Conservation (phyloP, 2,329 filamentous ascomycete genomes). For the Alternaria conjuncta region DNA sequence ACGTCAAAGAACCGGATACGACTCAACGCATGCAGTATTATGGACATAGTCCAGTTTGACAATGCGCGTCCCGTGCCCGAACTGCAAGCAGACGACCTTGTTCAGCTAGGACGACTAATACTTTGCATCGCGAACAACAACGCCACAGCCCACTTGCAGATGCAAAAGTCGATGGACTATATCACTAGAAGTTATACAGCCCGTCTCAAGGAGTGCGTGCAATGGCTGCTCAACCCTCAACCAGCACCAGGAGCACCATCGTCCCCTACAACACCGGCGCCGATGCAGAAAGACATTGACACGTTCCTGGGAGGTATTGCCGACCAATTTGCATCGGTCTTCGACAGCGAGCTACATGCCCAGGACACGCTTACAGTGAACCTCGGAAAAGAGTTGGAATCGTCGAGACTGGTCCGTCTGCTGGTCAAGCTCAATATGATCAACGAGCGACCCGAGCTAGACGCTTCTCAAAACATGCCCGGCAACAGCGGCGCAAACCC, state of each 20-base stretch:
- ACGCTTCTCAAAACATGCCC: slow-evolving; percentile 64
- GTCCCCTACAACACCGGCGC: slow-evolving; percentile 32
- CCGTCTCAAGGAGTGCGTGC: slow-evolving; percentile 78
- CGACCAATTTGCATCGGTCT: slow-evolving; percentile 73
- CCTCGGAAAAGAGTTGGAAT: slow-evolving; percentile 83
- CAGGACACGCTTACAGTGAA: slow-evolving; percentile 76
- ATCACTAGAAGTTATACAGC: slow-evolving; percentile 77
- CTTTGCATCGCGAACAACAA: slow-evolving; percentile 79
- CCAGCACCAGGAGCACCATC: slow-evolving; percentile 35
- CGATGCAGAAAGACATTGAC: slow-evolving; percentile 73
- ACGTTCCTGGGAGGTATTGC: slow-evolving; percentile 81
- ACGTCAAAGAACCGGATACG: slow-evolving; percentile 91
- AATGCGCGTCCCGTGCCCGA: slow-evolving; percentile 71
- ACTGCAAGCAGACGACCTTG: slow-evolving; percentile 85
- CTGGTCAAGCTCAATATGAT: slow-evolving; percentile 84
- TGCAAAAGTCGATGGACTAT: slow-evolving; percentile 75
- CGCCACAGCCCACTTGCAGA: slow-evolving; percentile 64
- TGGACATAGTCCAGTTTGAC: slow-evolving; percentile 89
- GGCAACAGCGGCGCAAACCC: slow-evolving; percentile 36
- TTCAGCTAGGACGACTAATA: slow-evolving; percentile 82
- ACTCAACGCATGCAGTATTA: slow-evolving; percentile 83
- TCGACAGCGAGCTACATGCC: slow-evolving; percentile 80
- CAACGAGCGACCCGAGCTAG: slow-evolving; percentile 87
- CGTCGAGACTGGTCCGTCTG: slow-evolving; percentile 81
- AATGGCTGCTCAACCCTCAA: slow-evolving; percentile 76